A percentile compares a stretch with the other conserved stretches of the same genome.
These are phyloP conservation scores for Viola odorata DNA, from an alignment of 345 rosid species.

Conservation along the genomic window DNA sequence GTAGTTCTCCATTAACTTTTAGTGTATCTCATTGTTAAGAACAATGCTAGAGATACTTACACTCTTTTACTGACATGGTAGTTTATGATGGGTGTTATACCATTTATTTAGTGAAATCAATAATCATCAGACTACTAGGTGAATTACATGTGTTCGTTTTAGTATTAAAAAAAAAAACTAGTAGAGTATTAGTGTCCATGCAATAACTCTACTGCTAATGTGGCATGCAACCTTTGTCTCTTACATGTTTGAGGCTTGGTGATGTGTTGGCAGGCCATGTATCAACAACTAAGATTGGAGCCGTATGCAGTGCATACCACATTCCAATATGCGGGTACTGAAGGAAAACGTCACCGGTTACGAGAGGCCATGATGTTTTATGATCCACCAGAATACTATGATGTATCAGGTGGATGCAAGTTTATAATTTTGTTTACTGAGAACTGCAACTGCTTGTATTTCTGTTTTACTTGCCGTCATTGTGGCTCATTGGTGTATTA, in stretches of 20 bases:
- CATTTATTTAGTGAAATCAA: too few species aligned
- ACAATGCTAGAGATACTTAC: too few species aligned
- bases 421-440: background rate
- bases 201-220: too few species aligned
- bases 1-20: background rate
- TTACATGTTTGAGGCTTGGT: conserved; percentile 9
- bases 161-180: too few species aligned
- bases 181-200: too few species aligned
- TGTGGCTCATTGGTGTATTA: too few species aligned
- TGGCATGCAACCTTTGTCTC: too few species aligned
- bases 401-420: conserved; percentile 56
- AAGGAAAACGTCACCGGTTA: conserved; percentile 92
- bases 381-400: conserved; percentile 88
- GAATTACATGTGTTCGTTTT: too few species aligned
- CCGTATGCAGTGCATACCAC: conserved; percentile 97
- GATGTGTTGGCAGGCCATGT: conserved; percentile 58
- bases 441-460: background rate
- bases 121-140: too few species aligned
- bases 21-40: background rate
- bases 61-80: too few species aligned
- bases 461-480: too few species aligned
- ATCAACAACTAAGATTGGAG: conserved; percentile 79
- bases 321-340: conserved; percentile 94
- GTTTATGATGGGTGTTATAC: too few species aligned
- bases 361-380: conserved; percentile 86